Evolutionary conservation across 331 rosid species (phyloP), one percentile per base, ranked within the genome.

Genomic region (Telfairia occidentalis): DNA sequence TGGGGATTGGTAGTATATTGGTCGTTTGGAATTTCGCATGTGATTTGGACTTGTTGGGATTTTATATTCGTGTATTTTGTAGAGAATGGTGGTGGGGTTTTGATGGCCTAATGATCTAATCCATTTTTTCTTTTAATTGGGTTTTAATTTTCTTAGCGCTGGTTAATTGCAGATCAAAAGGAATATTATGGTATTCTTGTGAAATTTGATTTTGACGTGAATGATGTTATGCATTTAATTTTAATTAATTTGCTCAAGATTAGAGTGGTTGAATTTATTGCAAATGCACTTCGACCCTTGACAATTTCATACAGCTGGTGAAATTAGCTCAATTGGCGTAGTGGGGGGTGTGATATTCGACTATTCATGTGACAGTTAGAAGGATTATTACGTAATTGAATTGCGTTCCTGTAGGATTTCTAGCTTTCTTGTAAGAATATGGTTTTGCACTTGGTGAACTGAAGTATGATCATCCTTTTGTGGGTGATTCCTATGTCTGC

Each of bases 401-500:
- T 65, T 38, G n/a, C 24, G 9, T 70, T 70, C 43, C 23, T 12
- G 5, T 15, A 45, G 40, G 13, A 12, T 70, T 24, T 42, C 5
- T 13, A 46, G 38, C 8, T 70, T 46, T 26, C 65, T 70, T 12
- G 54, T 70, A 48, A 12, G 13, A 1, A 54, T 37, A 11, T 8
- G 35, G 43, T 54, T 74, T 32, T 38, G 60, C 37, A 26, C 38
- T 26, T 29, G 45, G 76, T 66, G 45, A n/a, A n/a, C n/a, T n/a
- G n/a, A 8, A 64, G 37, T 77, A 13, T 30, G 19, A 11, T 23
- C 75, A 58, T 40, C 21, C 26, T 37, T 55, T 65, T 34, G 6
- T 52, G 5, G 9, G 50, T 71, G 80, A 80, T 45, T 26, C 29
- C 53, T 21, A 19, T 67, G 9, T 77, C 48, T 76, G 76, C 90